Base-by-base conservation (phyloP, 257 asterid genomes). In the Nicotiana tomentosiformis region DNA sequence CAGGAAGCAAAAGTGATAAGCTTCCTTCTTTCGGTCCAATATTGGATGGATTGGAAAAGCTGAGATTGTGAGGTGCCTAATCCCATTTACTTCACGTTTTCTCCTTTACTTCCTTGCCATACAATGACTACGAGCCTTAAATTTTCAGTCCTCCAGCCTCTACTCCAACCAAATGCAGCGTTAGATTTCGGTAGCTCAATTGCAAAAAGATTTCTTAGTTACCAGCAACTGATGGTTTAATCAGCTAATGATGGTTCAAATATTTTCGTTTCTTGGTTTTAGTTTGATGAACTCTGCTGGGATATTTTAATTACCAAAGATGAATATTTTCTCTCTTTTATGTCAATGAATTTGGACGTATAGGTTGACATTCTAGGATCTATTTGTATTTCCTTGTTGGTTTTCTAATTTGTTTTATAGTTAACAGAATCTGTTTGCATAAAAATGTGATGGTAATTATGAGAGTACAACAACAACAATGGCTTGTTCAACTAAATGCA, bases 361-460 rank as follows among this genome's bases (percentile, higher is more conserved):
- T 61, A 20, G 66, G 15, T 61, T n/a, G 16, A 61, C 66, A n/a
- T 20, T 61, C 32, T 61, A 20, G 29, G 32, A 61, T 61, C 16
- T 51, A 51, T 69, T 69, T 39, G 77, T 69, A 69, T 69, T 69
- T 37, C 77, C 32, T n/a, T 69, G 14, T 69, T 69, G 77, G 77
- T 69, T 37, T 37, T 69, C 77, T 69, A 69, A 35, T 69, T 10
- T 37, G 77, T 69, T 69, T n/a, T n/a, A 69, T 49, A 69, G 5
- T 69, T 18, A 69, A 10, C 18, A 37, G 72, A 66, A 66, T 9
- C 43, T 29, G 72, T 33, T 66, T 66, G 70, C 39, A 29, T 5
- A 43, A 14, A 65, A 65, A 65, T 65, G 39, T 65, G 60, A 43
- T 72, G 78, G 60, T 43, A 43, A 43, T 72, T 3, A 12, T 20